Evolutionary conservation across 208 protist genomes (phyloP), one percentile per base, ranked within the genome.

Genomic region (Phytomonas francai): DNA sequence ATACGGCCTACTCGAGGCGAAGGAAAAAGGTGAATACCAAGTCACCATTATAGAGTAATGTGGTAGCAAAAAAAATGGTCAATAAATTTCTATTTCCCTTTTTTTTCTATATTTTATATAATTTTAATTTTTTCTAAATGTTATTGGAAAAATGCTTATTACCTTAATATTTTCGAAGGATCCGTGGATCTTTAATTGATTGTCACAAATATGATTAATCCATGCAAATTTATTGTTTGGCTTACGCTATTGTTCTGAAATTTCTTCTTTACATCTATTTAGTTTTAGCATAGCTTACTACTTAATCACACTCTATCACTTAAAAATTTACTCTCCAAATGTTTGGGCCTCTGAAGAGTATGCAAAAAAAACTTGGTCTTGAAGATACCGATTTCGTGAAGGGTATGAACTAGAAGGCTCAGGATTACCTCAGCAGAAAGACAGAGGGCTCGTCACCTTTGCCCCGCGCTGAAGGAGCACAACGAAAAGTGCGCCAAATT

Each of bases 381-480:
- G 82, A 94, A 64, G 88, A 94, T 72, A 81, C 84, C 59, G 91
- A 96, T 81, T 93, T 94, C 65, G 78, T 78, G 57, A 92, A 91
- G 83, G 93, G 93, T 84, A 94, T 96, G 89, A 87, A 94, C 76
- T 86, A 94, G 67, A 88, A 94, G 80, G 93, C 93, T 80, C 88
- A 92, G 75, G 91, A 91, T 74, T 94, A 94, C 80, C 94, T 96
- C 72, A 85, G 86, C 58, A 86, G 93, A 80, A 94, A 94, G 77
- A 87, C 90, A 39, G 88, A 93, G 59, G 88, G 94, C 67, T 82
- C 77, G 64, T 89, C 88, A n/a, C 85, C 94, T 68, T 96, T 88
- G 11, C n/a, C 88, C 88, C 39, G 88, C 94, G 77, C 93, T 96
- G 88, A 94, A 92, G 83, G 88, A 94, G 78, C 88, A 94, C 85